A percentile compares a stretch with the other conserved stretches of the same genome.
These are phyloP conservation scores for Entoloma clypeatum DNA, from an alignment of 1,284 basidiomycete genomes.

Conservation along the genomic window DNA sequence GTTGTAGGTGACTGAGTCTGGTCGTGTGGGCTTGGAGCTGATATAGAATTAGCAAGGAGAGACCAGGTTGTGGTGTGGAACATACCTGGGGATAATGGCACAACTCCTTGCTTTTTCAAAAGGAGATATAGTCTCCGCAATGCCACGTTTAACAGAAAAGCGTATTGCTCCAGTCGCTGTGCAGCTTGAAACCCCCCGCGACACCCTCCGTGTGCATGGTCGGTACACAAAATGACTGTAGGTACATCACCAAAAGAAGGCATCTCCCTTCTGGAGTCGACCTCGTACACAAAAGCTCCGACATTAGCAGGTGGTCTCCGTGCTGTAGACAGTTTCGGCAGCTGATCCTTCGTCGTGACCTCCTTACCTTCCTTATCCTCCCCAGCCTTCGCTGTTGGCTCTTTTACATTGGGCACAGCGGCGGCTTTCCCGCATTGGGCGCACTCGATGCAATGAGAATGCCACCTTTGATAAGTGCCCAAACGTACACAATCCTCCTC, in stretches of 20 bases:
- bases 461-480: conserved; percentile 95
- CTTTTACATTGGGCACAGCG: conserved; percentile 55
- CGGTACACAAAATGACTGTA: conserved; percentile 69
- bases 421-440: conserved; percentile 76
- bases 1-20: conserved; percentile 35
- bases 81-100: conserved; percentile 75
- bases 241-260: conserved; percentile 68
- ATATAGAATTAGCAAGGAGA: conserved; percentile 10
- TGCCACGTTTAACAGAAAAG: conserved; percentile 95
- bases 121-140: conserved; percentile 88
- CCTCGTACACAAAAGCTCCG: conserved; percentile 71
- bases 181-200: conserved; percentile 85
- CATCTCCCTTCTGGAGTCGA: conserved; percentile 59
- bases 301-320: conserved; percentile 78
- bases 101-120: conserved; percentile 88
- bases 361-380: conserved; percentile 37
- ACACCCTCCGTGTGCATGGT: conserved; percentile 68
- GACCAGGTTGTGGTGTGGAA: conserved; percentile 10
- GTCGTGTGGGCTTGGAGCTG: conserved; percentile 34
- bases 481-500: conserved; percentile 96
- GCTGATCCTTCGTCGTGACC: conserved; percentile 43
- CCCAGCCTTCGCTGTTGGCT: conserved; percentile 36
- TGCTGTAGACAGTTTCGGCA: conserved; percentile 57
- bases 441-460: conserved; percentile 89
- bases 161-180: conserved; percentile 95